Conservation (phyloP, 257 asterid genomes). For the Henckelia pumila region DNA sequence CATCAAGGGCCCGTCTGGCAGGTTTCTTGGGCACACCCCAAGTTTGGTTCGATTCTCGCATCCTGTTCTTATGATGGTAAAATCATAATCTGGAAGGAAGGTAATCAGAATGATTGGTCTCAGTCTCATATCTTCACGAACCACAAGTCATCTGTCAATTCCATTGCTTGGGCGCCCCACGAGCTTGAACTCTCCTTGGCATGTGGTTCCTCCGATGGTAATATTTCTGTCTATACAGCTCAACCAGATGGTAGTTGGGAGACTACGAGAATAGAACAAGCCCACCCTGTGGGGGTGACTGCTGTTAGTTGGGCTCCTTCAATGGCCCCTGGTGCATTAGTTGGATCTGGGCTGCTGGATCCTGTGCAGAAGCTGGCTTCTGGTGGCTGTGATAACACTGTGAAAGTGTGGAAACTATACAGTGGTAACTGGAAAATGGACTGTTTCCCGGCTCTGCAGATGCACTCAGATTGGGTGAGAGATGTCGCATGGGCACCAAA, state of each 20-base stretch:
- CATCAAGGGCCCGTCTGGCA: constrained; percentile 76
- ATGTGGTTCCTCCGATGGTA: constrained; percentile 64
- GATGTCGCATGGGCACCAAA: constrained; percentile 75
- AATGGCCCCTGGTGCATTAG: constrained; percentile 52
- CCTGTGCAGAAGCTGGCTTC: constrained; percentile 65
- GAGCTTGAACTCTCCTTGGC: constrained; percentile 63
- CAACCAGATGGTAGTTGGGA: constrained; percentile 57
- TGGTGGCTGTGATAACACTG: constrained; percentile 66
- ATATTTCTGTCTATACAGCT: constrained; percentile 44
- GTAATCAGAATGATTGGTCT: constrained; percentile 51
- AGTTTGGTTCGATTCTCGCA: constrained; percentile 59
- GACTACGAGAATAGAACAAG: constrained; percentile 48
- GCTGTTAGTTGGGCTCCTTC: constrained; percentile 68
- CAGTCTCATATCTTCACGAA: constrained; percentile 48
- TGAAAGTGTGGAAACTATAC: constrained; percentile 57
- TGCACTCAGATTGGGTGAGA: constrained; percentile 62
- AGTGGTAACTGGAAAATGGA: constrained; percentile 60
- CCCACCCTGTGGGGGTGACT: constrained; percentile 75
- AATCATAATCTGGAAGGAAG: constrained; percentile 65
- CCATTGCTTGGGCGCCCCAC: constrained; percentile 65
- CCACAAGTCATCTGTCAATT: constrained; percentile 56
- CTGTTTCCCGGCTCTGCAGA: constrained; percentile 56
- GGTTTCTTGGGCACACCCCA: constrained; percentile 72
- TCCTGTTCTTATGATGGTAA: constrained; percentile 66
- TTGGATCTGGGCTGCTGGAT: constrained; percentile 45